phyloP scores from a whole-genome alignment of 192 early-diverging fungal genomes.

The Chytriomyces sp. region DNA sequence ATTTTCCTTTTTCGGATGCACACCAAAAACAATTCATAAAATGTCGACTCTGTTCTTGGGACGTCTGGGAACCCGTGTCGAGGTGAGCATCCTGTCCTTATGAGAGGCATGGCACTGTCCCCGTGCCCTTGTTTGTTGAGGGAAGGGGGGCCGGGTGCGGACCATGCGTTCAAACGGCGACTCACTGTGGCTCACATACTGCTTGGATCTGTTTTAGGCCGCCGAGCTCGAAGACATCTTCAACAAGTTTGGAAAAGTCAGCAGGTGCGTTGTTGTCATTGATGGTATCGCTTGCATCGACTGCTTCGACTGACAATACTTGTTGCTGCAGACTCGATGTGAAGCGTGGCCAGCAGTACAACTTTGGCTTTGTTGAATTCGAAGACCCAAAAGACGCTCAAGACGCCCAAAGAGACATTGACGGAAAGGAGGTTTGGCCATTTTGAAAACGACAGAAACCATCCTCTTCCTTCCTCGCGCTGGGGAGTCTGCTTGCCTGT shows the following conservation, averaged over 20 bases:
- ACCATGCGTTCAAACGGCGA: no score
- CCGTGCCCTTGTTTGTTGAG: no score
- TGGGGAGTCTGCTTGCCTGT: no score
- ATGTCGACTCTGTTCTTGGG: conserved; percentile 25
- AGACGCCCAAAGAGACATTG: conserved; percentile 39
- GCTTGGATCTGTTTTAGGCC: not conserved
- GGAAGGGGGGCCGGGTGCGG: no score
- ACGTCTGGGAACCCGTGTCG: conserved; percentile 29
- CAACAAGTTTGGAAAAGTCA: conserved; percentile 56
- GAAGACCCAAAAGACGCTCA: conserved; percentile 54
- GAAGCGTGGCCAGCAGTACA: conserved; percentile 47
- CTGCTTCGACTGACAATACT: not conserved
- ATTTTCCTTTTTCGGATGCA: not conserved
- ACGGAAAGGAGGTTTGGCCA: conserved; percentile 34
- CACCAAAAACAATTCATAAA: conserved; percentile 4
- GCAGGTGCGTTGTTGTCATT: conserved; percentile 31
- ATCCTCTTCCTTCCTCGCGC: no score
- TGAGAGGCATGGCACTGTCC: not conserved
- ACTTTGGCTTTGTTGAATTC: conserved; percentile 62
- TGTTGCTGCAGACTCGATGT: conserved; percentile 39
- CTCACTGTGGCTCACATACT: no score
- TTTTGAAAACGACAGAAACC: no score
- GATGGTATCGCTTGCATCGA: conserved; percentile 1
- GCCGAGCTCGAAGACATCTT: conserved; percentile 57
- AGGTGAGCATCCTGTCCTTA: not conserved